Base-by-base conservation (phyloP, 345 rosid species). In the Acer negundo region DNA sequence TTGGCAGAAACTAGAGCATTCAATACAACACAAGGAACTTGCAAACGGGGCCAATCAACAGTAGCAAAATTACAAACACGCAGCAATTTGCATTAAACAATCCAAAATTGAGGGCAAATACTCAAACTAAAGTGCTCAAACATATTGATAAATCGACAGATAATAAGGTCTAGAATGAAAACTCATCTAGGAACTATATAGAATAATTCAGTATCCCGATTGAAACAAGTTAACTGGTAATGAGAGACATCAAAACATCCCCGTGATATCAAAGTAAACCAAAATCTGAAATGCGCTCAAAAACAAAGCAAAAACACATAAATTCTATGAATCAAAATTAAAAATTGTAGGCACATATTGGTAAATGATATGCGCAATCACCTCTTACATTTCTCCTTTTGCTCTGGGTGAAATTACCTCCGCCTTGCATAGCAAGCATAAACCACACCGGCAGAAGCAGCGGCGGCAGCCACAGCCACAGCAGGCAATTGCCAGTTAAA, bases 391-490 rank as follows among this genome's bases (percentile, higher is more conserved):
- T 49, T 66, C 46, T 38, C 69, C 72, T 26, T 46, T 31, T 49
- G 16, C 7, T 67, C 53, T 55, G 63, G 63, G 63, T 16, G 47
- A 74, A 84, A 58, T 85, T 73, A 88, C 69, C 38, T 79, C 46
- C 74, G 83, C 87, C 83, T 89, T 11, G 82, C 67, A 73, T 75
- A 86, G 90, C 67, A 85, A 77, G 85, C 74, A 78, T 84, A 92
- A 24, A 75, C 82, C 69, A 79, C 74, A 23, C 90, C 91, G 58
- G 89, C 91, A 51, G 90, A 90, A 2, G 85, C 87, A 69, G 77
- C 83, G 67, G 81, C 85, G 67, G 87, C 19, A 13, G 86, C 87
- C 24, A 78, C 85, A 2, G 84, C 94, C 73, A 86, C 78, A 38
- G 88, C 61, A 0, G 93, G 94, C 86, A 83, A 86, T 42, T 81